These are phyloP conservation scores for Torrubiellomyces zombiae DNA, from an alignment of 2,329 filamentous ascomycete species.

Conservation along the genomic window DNA sequence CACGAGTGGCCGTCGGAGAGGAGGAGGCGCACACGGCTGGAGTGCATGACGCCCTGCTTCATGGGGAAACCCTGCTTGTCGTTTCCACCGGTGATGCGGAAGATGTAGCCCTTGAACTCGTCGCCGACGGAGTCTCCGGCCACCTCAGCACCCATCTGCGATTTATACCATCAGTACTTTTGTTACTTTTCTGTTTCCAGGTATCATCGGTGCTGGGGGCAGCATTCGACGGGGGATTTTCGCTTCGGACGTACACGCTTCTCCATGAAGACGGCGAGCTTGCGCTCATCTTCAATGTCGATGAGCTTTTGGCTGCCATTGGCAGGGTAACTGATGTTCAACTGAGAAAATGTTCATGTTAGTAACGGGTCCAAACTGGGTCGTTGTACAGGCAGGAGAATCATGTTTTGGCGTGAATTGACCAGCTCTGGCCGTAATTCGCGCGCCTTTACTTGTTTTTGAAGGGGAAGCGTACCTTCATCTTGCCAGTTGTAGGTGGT, in stretches of 20 bases:
- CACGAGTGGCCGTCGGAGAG: constrained; percentile 94
- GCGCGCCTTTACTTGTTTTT: too few relatives aligned
- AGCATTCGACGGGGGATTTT: constrained; percentile 6
- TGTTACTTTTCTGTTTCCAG: constrained; percentile 18
- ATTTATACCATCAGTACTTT: too few relatives aligned
- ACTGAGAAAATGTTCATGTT: constrained; percentile 21
- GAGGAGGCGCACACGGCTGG: constrained; percentile 94
- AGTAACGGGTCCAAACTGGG: too few relatives aligned
- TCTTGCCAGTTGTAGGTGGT: constrained; percentile 29
- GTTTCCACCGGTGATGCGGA: constrained; percentile 99
- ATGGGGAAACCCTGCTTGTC: constrained; percentile 99
- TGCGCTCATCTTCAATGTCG: constrained; percentile 98
- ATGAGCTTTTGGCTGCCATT: constrained; percentile 99
- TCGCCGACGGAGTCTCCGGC: constrained; percentile 88
- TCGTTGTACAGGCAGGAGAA: too few relatives aligned
- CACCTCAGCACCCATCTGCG: constrained; percentile 77
- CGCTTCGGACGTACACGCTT: constrained; percentile 55
- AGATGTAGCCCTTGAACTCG: constrained; percentile 99
- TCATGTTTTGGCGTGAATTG: too few relatives aligned
- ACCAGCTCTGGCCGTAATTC: too few relatives aligned
- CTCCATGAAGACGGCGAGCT: constrained; percentile 97
- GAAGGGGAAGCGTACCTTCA: constrained; percentile 22
- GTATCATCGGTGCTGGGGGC: constrained; percentile 1
- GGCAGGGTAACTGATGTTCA: constrained; percentile 75
- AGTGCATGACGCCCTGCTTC: constrained; percentile 99